Conservation (phyloP, 306 rosid species). For the Sesbania bispinosa region DNA sequence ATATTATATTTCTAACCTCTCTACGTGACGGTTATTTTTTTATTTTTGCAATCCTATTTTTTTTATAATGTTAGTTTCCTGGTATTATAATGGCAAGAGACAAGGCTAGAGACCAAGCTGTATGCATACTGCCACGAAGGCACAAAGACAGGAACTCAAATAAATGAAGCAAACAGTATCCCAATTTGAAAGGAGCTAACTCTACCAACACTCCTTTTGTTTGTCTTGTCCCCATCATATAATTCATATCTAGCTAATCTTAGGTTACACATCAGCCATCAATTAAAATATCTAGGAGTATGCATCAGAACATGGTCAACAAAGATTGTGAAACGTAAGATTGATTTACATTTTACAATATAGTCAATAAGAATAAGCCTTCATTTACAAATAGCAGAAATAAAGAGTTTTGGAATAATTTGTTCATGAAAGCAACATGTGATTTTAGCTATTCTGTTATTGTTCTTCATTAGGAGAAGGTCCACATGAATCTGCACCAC, state of each 20-base stretch:
- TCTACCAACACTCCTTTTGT: neutral
- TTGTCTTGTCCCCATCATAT: neutral
- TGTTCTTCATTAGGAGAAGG: slow-evolving; percentile 52
- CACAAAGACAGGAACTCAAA: neutral
- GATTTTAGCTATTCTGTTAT: slow-evolving; percentile 24
- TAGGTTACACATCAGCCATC: neutral
- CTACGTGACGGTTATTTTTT: too few relatives aligned
- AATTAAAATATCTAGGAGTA: too few relatives aligned
- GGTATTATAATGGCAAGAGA: too few relatives aligned
- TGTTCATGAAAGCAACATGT: slow-evolving; percentile 11
- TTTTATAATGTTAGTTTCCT: too few relatives aligned
- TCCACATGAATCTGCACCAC: slow-evolving; percentile 38
- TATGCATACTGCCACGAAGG: neutral
- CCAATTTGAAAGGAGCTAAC: neutral
- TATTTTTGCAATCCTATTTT: too few relatives aligned
- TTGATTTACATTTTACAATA: slow-evolving; percentile 25
- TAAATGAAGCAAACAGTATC: neutral
- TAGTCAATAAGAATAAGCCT: slow-evolving; percentile 31
- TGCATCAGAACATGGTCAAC: slow-evolving; percentile 2
- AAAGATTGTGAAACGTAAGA: slow-evolving; percentile 12
- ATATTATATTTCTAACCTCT: too few relatives aligned
- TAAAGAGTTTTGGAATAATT: slow-evolving; percentile 21
- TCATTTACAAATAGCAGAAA: slow-evolving; percentile 24
- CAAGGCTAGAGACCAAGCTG: neutral
- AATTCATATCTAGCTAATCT: too few relatives aligned